Evolutionary conservation across 768 basidiomycete species (phyloP), one percentile per base, ranked within the genome.

Genomic region (Auricularia sp.): DNA sequence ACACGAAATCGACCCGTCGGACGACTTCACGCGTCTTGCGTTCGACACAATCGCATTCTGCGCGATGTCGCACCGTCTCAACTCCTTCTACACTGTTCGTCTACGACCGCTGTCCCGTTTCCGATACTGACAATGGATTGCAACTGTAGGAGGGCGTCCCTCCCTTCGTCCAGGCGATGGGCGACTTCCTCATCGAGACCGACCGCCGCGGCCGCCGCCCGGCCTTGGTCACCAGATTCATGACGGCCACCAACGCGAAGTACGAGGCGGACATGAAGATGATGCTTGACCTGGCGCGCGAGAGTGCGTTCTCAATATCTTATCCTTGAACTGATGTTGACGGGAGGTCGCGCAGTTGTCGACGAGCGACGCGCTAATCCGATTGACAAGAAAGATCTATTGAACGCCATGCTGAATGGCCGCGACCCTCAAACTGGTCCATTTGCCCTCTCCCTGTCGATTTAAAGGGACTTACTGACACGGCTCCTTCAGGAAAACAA

Each of bases 21-120:
- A 79, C 56, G 81, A 82, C 69, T 81, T 79, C 65, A 82, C 81
- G 47, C 75, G 79, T 13, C 74, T 82, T 24, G 77, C 81, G 1
- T 73, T 82, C 54, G 81, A 82, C 66, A 79, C 81, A 2, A 75
- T 82, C 63, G 77, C 79, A 2, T 73, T 78, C 29, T 81, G 79
- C 67, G 74, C 79, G 37, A 80, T 81, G 78, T 74, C 16, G 10
- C 56, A 59, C 34, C 18, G 80, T 4, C 67, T 82, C 59, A 83
- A 83, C 69, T 80, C 80, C 1, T 81, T 80, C 70, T 81, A 82
- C 65, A 72, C 69, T 62, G 78, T 77, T 54, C 14, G 71, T 62
- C 18, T 18, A 8, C 6, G 11, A 18, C 47, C 10, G 10, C 47
- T 18, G 11, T 16, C 16, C 21, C 11, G 21, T 8, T 51, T 51